Base-by-base conservation (phyloP, 2,329 filamentous ascomycete genomes). In the Xylariaceae sp. region DNA sequence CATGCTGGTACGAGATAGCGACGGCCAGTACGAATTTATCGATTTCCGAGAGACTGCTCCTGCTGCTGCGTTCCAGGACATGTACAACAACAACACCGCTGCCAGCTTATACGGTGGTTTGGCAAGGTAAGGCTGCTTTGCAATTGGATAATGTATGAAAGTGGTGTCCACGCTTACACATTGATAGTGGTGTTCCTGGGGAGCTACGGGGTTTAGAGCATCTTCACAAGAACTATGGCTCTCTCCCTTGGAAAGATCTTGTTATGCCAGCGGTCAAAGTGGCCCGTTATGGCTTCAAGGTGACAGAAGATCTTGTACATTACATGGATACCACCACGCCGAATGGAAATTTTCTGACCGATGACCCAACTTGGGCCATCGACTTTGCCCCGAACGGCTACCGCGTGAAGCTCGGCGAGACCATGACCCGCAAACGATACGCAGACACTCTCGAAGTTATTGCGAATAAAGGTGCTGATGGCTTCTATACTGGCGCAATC, bases 31-130 rank as follows among this genome's bases (percentile, higher is more conserved):
- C 66, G 90, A 95, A 63, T 88, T 85, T 60, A 84, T 96, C 60
- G 91, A 96, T 69, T 96, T 94, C 69, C 81, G 92, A 13, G 92
- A 96, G 71, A 90, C 84, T 0, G 92, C 92, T 0, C 91, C 92
- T 1, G 89, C 86, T 0, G 89, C 89, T 1, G 86, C 90, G 0
- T 88, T 81, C 57, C 77, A 92, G 69, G 82, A 91, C 61, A 96
- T 96, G 92, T 96, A 86, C 72, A 83, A 82, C 47, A 83, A 87
- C 56, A 83, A 92, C 60, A 81, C 78, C 0, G 73, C 79, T 4
- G 80, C 80, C 2, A 89, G 87, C 43, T 74, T 91, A 3, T 79
- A 76, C 32, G 87, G 89, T 1, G 91, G 91, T 5, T 74, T 93
- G 21, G 89, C 90, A 27, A 82, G 78, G 67, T 91, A 87, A 71